Evolutionary conservation across 2,329 filamentous ascomycete genomes (phyloP), one percentile per base, ranked within the genome.

Genomic region (Magnaporthales sp.): DNA sequence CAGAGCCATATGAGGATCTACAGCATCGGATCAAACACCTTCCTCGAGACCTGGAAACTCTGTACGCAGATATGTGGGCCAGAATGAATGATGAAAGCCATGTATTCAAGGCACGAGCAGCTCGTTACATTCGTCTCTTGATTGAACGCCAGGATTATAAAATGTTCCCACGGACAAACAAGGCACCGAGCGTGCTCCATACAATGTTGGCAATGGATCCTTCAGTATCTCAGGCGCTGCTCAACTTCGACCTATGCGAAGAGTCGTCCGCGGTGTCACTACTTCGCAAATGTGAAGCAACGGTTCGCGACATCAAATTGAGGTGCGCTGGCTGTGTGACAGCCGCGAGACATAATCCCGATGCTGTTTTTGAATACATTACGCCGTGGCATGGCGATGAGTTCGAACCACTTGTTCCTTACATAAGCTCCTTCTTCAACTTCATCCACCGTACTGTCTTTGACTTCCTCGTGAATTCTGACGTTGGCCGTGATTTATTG

Each of bases 61-160:
- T 65, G 5, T 65, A 61, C 30, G 27, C 30, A 9, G 64, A 65
- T 10, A 65, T 65, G 64, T 65, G 64, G 64, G 10, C 19, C 5
- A 26, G 64, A 27, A 22, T 26, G 4, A 56, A 65, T 10, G 29
- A 31, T 7, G 54, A 32, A 3, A 60, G 27, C 19, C 51, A 26
- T 13, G 8, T n/a, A 9, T 56, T 29, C 8, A n/a, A 54, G 38
- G n/a, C 30, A 22, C 2, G 10, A 5, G 64, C 64, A 13, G 64
- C 64, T 4, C 29, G 4, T 8, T 65, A 38, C n/a, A 29, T 65
- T 4, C 9, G n/a, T n/a, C 46, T 65, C 11, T 19, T 46, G 7
- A 2, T 61, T 15, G 46, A 54, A 30, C 19, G 9, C 6, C 7
- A 22, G 32, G 13, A 38, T 38, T 13, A 8, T 38, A 3, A 22